Evolutionary conservation across 805 yeast genomes (phyloP), one percentile per base, ranked within the genome.

Genomic region (Yarrowia divulgata): DNA sequence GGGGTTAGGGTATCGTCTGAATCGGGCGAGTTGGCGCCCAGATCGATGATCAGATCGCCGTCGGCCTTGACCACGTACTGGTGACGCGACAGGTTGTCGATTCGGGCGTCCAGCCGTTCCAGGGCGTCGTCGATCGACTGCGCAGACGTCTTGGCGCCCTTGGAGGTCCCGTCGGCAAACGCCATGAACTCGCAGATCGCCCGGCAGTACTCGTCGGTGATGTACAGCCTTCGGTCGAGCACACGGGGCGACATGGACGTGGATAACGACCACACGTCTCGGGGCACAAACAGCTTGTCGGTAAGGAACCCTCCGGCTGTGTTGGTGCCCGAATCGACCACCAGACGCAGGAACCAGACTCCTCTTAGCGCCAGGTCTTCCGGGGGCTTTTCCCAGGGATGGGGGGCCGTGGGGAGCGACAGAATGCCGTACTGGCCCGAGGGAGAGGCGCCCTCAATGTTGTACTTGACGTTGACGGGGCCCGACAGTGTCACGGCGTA

Each of bases 351-450:
- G 12, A 63, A 63, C 68, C 68, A 63, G 46, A 63, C 68, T 16
- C 68, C 68, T 37, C 68, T 19, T 1, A 63, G 68, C 2, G 57
- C 57, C n/a, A 48, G n/a, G 13, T 63, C 68, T 13, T 63, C 68
- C 46, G 68, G 68, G 1, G 68, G 68, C 39, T 63, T 63, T 37
- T 63, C 68, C 68, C 68, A 63, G 1, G 68, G 68, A 37, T 63
- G 55, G 6, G 68, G 68, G 1, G 68, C 57, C 0, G 55, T 48
- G 8, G 68, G 68, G 12, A 63, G 57, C 14, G 68, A 63, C 46
- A 63, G 32, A 34, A 63, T 63, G 35, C 68, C 68, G 39, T 63
- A 63, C 39, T 63, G 68, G 14, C 68, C 48, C 1, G 57, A 14
- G 1, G 55, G 55, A 8, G 55, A 29, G 29, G 55, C 46, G 0